These are phyloP conservation scores for Alternaria novae-zelandiae DNA, from an alignment of 2,329 filamentous ascomycete genomes.

Conservation along the genomic window DNA sequence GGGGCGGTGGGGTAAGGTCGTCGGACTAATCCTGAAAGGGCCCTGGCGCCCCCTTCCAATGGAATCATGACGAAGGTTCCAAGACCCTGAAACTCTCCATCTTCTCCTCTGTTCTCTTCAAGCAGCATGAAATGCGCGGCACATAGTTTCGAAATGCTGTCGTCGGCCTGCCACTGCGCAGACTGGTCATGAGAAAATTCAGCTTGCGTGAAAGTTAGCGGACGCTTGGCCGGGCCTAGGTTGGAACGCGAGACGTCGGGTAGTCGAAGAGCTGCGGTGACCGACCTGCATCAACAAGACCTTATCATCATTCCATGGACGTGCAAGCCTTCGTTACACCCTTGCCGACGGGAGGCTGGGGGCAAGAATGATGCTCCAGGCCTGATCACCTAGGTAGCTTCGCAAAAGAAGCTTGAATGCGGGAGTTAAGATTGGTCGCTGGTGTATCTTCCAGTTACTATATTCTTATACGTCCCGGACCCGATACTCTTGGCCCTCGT, in stretches of 20 bases:
- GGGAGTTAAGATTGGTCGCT: background rate
- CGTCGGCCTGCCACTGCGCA: background rate
- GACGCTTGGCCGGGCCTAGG: background rate
- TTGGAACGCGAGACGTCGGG: background rate
- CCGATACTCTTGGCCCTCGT: background rate
- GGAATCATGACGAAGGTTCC: background rate
- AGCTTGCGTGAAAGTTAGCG: background rate
- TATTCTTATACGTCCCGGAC: background rate
- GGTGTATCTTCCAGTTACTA: background rate
- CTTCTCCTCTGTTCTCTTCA: background rate
- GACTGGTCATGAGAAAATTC: background rate
- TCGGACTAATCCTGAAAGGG: background rate
- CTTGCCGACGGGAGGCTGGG: background rate
- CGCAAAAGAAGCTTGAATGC: background rate
- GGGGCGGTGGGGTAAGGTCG: background rate
- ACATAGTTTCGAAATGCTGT: background rate
- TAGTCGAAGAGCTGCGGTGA: background rate
- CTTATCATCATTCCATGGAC: background rate
- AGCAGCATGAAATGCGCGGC: background rate
- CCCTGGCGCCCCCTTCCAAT: background rate
- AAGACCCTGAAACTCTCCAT: background rate
- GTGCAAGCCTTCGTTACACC: background rate
- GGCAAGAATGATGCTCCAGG: background rate
- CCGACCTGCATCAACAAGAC: background rate
- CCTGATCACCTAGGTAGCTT: background rate